Base-by-base conservation (phyloP, 805 yeast species). In the Trichomonascus vanleenenianus region DNA sequence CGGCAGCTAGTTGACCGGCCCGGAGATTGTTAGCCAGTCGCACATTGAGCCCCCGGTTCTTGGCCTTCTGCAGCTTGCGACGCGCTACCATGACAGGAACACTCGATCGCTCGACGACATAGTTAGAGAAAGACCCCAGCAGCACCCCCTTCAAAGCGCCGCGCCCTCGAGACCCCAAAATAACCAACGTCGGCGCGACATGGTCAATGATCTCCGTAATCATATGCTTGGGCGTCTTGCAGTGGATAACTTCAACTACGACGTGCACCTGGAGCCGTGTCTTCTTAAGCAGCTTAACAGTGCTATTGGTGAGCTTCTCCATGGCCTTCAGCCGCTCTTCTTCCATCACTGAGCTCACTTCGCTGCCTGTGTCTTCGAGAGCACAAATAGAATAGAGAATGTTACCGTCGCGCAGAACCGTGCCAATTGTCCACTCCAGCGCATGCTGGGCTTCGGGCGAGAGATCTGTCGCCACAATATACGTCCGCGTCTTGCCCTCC, bases 361-460 rank as follows among this genome's bases (percentile, higher is more conserved):
- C 43, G 22, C 45, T 51, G 7, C 56, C 62, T 11, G 58, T 63
- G 33, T 62, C 66, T 27, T 65, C 69, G 37, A 62, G 54, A 2
- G 67, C 66, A 48, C 63, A 61, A 3, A 86, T 78, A 16, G 86
- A 76, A 59, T 84, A 85, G 45, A 88, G 64, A 0, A 88, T 86
- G 44, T 87, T 83, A 0, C 93, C 93, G 57, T 85, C 88, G 18
- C 81, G 83, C 40, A 88, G 70, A 0, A 87, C 82, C 0, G 95
- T 77, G 2, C 97, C 97, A 54, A 89, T 71, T 37, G 88, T 77
- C 84, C 96, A 88, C 56, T 86, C 93, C 18, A 89, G 69, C 0
- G 96, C 93, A 62, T 83, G 84, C 33, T 73, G 71, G 2, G 95
- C 81, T 59, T 87, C 96, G 0, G 86, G 83, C 2, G 91, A 79